Evolutionary conservation across 73 alveolate species (phyloP), one percentile per base, ranked within the genome.

Genomic region (Paramecium biaurelia): DNA sequence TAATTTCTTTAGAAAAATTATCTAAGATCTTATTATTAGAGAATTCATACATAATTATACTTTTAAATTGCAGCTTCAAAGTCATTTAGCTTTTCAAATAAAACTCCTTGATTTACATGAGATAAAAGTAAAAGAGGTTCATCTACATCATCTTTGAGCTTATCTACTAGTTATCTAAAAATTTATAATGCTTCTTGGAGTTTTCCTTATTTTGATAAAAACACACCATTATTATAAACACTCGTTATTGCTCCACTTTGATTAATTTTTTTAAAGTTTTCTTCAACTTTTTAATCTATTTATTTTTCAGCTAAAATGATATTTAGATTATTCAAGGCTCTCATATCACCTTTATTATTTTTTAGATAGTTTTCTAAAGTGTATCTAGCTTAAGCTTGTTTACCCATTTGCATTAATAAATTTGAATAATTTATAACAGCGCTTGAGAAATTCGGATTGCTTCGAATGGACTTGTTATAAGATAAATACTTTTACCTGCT

Each of bases 341-440:
- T 63, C 84, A 79, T 79, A 79, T 79, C 90, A 12, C 90, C 90
- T 79, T 79, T 79, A 45, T 79, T 79, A 45, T 79, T 79, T 45
- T 79, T 79, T 21, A 79, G 47, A 79, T 79, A 79, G 74, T 79
- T 79, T 41, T 79, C 90, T 23, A 79, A 34, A 7, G 74, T 79
- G 72, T 79, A 79, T 79, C 56, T 79, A 23, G 90, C 90, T 47
- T 79, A 30, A 10, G 90, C 56, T 47, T 79, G 56, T 18, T 79
- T 79, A 14, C 90, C 90, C 72, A 79, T 38, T 41, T 43, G 15
- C 70, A 47, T 47, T 9, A 79, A 26, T 53, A 79, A 24, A 34
- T 79, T 79, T 21, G 90, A 41, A 79, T 79, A 79, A 45, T 79
- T 79, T 58, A 79, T 79, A 23, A 79, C 90, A 30, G 90, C 90